Percentiles rank a stretch among this genome's conserved stretches.
These are phyloP conservation scores for Plenodomus biglobosus DNA, from an alignment of 2,329 filamentous ascomycete species.

Conservation along the genomic window DNA sequence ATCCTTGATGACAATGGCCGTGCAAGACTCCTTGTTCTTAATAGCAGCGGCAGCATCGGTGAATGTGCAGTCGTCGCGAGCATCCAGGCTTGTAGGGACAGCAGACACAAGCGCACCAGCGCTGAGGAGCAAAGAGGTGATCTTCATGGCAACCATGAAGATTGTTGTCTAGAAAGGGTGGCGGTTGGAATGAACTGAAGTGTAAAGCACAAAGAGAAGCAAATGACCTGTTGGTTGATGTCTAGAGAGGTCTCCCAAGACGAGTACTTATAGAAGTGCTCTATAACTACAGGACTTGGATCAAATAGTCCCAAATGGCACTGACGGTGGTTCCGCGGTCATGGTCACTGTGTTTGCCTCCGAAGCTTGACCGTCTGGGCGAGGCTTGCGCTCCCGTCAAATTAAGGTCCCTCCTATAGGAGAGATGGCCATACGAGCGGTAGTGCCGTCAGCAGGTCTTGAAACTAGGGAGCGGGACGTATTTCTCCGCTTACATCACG, in stretches of 20 bases:
- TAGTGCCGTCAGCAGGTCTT: slow-evolving; percentile 1
- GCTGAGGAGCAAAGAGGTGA: slow-evolving; percentile 25
- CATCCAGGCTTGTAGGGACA: slow-evolving; percentile 33
- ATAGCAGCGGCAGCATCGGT: slow-evolving; percentile 53
- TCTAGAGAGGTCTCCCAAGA: background rate
- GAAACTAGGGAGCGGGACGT: slow-evolving; percentile 1
- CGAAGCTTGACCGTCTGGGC: slow-evolving; percentile 34
- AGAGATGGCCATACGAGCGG: slow-evolving; percentile 16
- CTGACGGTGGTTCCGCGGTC: slow-evolving; percentile 1
- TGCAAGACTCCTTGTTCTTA: slow-evolving; percentile 55
- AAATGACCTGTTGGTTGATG: slow-evolving; percentile 11
- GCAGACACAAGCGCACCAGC: slow-evolving; percentile 36
- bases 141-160: slow-evolving; percentile 27
- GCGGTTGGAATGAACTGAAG: background rate
- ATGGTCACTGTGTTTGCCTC: slow-evolving; percentile 2
- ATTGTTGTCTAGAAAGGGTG: slow-evolving; percentile 6
- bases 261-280: slow-evolving; percentile 18
- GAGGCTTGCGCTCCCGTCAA: slow-evolving; percentile 25
- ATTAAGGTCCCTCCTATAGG: slow-evolving; percentile 25
- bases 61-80: slow-evolving; percentile 56
- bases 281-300: background rate
- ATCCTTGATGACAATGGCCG: slow-evolving; percentile 56
- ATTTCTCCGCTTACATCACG: background rate
- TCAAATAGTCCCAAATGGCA: background rate
- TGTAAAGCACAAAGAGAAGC: background rate